Percentiles rank a stretch among this genome's conserved stretches.
Conservation (phyloP, 2,329 filamentous ascomycete species). For the Orbilia brochopaga region DNA sequence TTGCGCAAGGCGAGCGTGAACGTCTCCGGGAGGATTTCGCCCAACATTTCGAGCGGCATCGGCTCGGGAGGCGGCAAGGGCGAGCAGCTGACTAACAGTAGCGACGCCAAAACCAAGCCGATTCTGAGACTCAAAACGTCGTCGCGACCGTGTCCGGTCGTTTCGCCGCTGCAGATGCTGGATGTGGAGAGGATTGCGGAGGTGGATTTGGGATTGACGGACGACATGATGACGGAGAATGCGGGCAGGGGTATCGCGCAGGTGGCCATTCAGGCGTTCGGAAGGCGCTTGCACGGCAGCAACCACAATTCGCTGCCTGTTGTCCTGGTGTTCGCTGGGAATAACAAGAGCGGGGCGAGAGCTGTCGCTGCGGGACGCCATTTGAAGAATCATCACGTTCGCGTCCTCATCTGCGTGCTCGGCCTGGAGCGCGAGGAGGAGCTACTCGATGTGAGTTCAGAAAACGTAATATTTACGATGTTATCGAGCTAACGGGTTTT, state of each 20-base stretch:
- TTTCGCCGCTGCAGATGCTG: constrained; percentile 81
- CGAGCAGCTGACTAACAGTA: constrained; percentile 53
- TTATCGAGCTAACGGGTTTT: background rate
- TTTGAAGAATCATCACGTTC: constrained; percentile 79
- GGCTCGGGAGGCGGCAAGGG: constrained; percentile 26
- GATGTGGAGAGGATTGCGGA: constrained; percentile 91
- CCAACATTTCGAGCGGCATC: constrained; percentile 42
- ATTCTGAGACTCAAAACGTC: constrained; percentile 48
- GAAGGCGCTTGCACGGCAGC: constrained; percentile 60
- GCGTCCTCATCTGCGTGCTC: constrained; percentile 81
- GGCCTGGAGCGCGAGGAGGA: constrained; percentile 83
- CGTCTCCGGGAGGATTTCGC: constrained; percentile 43
- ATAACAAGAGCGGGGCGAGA: constrained; percentile 84
- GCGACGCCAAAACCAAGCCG: constrained; percentile 52
- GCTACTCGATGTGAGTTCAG: constrained; percentile 66
- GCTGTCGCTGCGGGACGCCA: constrained; percentile 86
- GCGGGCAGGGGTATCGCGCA: constrained; percentile 87
- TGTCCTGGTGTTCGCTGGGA: constrained; percentile 86
- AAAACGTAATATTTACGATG: background rate
- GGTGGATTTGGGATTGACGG: constrained; percentile 81
- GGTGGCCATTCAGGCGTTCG: constrained; percentile 73
- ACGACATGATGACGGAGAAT: constrained; percentile 91
- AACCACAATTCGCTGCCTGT: constrained; percentile 63
- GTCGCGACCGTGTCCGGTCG: constrained; percentile 65
- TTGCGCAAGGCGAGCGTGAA: constrained; percentile 52